Conservation (phyloP, 371 early-diverging fungal genomes). For the Mortierella sp. region DNA sequence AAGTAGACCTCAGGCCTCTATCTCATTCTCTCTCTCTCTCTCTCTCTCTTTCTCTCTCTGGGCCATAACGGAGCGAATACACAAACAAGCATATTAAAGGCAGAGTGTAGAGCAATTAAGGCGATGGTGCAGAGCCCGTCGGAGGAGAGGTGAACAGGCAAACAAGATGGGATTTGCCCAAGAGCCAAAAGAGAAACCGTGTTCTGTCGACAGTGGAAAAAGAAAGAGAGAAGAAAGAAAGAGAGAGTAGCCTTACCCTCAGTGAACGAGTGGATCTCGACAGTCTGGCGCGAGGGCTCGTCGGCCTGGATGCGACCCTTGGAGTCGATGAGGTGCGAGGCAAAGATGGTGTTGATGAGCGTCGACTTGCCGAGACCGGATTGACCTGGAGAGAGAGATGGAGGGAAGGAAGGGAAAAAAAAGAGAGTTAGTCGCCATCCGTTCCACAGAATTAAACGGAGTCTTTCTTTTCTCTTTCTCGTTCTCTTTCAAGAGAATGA, state of each 20-base stretch:
- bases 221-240: constrained; percentile 9
- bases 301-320: constrained; percentile 80
- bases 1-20: not conserved
- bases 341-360: constrained; percentile 95
- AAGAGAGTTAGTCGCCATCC: not conserved
- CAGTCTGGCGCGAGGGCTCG: constrained; percentile 84
- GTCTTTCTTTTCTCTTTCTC: not conserved
- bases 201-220: constrained; percentile 12
- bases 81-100: too few species aligned
- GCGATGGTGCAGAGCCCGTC: too few species aligned
- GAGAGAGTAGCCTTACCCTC: constrained; percentile 64
- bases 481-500: not conserved
- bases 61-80: too few species aligned
- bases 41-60: not conserved
- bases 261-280: constrained; percentile 85
- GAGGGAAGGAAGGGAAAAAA: not conserved
- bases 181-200: constrained; percentile 1
- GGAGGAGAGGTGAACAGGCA: too few species aligned
- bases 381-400: constrained; percentile 74
- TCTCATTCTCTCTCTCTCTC: not conserved
- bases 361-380: constrained; percentile 99
- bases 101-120: too few species aligned
- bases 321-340: constrained; percentile 86
- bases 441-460: not conserved
- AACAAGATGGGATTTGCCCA: too few species aligned